phyloP scores from a whole-genome alignment of 2,329 filamentous ascomycete genomes.

The Triangularia setosa region DNA sequence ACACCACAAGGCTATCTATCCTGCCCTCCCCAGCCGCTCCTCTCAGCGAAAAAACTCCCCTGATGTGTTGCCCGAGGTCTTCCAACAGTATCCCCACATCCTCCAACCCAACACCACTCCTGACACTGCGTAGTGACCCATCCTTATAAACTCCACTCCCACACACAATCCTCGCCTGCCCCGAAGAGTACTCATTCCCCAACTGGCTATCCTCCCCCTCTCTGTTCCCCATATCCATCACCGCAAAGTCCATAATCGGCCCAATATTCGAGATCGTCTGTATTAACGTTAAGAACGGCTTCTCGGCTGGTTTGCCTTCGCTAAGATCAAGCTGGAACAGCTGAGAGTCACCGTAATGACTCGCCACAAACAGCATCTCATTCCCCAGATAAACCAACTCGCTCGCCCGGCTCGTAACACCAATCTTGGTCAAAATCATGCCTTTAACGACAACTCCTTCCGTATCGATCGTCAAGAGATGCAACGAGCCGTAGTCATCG shows the following conservation, averaged over 20 bases:
- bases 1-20: constrained; percentile 71
- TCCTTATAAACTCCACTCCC: constrained; percentile 88
- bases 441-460: constrained; percentile 63
- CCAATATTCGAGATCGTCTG: constrained; percentile 82
- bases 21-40: constrained; percentile 42
- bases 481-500: constrained; percentile 84
- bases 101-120: constrained; percentile 90
- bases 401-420: constrained; percentile 68
- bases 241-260: constrained; percentile 83
- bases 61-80: constrained; percentile 59
- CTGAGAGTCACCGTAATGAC: constrained; percentile 89
- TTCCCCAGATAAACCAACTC: constrained; percentile 73
- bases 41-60: constrained; percentile 67
- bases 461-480: constrained; percentile 75
- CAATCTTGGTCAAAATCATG: constrained; percentile 66
- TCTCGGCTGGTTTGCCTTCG: constrained; percentile 20
- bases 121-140: constrained; percentile 81
- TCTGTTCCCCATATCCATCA: constrained; percentile 80
- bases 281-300: constrained; percentile 55
- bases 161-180: constrained; percentile 88
- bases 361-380: constrained; percentile 77
- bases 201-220: constrained; percentile 53
- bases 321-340: constrained; percentile 62
- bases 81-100: constrained; percentile 79
- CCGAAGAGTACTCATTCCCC: constrained; percentile 88